Conservation (phyloP, 345 rosid species). For the Toxicodendron radicans region DNA sequence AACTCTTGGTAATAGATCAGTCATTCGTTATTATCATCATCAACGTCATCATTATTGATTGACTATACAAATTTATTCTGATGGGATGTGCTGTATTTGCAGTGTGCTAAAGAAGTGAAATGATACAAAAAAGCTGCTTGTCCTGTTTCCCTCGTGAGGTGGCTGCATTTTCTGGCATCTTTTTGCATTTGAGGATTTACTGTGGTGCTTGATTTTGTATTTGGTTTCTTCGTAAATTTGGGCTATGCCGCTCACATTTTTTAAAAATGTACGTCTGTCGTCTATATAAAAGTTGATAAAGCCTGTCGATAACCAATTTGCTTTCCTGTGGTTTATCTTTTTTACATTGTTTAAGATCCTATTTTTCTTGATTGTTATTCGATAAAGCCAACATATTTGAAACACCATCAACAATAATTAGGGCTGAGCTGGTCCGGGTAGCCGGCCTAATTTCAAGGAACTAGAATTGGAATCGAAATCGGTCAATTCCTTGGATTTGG, state of each 20-base stretch:
- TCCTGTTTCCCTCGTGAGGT: constrained; percentile 18
- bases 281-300: constrained; percentile 12
- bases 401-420: neutral
- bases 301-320: neutral
- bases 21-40: neutral
- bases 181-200: constrained; percentile 21
- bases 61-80: constrained; percentile 12
- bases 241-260: constrained; percentile 6
- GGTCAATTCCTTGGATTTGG: no score
- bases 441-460: no score
- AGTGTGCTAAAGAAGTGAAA: constrained; percentile 73
- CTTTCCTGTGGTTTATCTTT: neutral
- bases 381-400: neutral
- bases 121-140: constrained; percentile 11
- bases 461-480: no score
- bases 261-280: constrained; percentile 15
- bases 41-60: neutral
- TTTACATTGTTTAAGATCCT: constrained; percentile 3
- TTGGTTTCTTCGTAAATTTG: constrained; percentile 26
- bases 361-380: neutral
- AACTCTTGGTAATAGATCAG: neutral
- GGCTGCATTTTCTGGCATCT: constrained; percentile 18
- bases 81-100: constrained; percentile 29
- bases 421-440: no score
- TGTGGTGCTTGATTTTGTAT: constrained; percentile 21